Evolutionary conservation across 176 grass and related monocot species (phyloP).

Genomic region (Aechmea fasciata): DNA sequence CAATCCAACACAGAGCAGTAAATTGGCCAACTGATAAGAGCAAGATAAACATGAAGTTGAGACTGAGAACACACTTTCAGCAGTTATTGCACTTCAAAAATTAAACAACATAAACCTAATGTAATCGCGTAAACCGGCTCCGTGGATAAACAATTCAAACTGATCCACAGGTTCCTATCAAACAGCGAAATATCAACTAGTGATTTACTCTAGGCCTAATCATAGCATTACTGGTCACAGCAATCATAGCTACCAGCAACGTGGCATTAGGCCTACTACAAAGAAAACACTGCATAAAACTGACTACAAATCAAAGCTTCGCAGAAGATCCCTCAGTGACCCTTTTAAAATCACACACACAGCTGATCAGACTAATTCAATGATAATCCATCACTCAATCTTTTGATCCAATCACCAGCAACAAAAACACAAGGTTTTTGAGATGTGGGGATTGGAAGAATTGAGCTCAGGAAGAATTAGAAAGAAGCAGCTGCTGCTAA

Average conservation of each 20-base stretch:
- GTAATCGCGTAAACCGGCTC: slow-evolving; percentile 84
- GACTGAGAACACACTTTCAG: no score
- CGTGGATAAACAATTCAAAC: slow-evolving; percentile 26
- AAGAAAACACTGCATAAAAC: not conserved
- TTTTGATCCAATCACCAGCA: slow-evolving; percentile 22
- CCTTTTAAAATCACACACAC: slow-evolving; percentile 82
- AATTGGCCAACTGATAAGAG: no score
- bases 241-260: slow-evolving; percentile 38
- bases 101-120: not conserved
- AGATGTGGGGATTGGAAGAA: slow-evolving; percentile 13
- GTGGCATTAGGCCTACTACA: slow-evolving; percentile 46
- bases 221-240: slow-evolving; percentile 59
- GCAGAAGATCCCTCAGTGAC: slow-evolving; percentile 47
- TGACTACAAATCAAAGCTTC: no score
- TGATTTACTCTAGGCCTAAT: slow-evolving; percentile 45
- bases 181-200: slow-evolving; percentile 32
- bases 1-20: no score
- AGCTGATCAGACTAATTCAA: slow-evolving; percentile 17
- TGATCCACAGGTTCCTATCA: slow-evolving; percentile 88
- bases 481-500: slow-evolving; percentile 34
- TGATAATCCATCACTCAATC: not conserved
- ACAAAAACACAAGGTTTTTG: slow-evolving; percentile 9
- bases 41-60: no score
- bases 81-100: no score
- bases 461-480: slow-evolving; percentile 8